A percentile compares a stretch with the other conserved stretches of the same genome.
Conservation (phyloP, 2,329 filamentous ascomycete species). For the Clarireedia sp. region DNA sequence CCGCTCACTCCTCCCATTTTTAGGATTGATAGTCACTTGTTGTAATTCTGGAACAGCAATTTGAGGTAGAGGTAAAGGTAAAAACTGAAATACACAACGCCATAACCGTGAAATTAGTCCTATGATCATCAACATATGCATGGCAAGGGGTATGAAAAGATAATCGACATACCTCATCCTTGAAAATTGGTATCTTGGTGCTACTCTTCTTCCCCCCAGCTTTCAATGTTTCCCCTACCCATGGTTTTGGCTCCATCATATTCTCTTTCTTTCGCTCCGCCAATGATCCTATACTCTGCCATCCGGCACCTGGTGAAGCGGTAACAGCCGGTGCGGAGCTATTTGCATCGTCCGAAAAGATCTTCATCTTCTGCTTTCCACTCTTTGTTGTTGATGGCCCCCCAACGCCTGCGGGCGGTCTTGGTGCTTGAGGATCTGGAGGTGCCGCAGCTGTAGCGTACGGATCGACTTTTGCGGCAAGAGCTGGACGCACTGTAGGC, state of each 20-base stretch:
- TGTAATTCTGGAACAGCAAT: conserved; percentile 50
- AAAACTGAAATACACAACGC: conserved; percentile 51
- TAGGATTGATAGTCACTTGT: conserved; percentile 73
- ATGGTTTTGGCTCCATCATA: conserved; percentile 73
- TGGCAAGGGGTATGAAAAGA: conserved; percentile 28
- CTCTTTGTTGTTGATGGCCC: conserved; percentile 49
- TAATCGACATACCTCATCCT: conserved; percentile 75
- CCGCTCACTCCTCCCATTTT: conserved; percentile 71
- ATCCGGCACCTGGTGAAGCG: conserved; percentile 54
- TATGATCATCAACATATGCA: conserved; percentile 79
- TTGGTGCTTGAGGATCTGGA: conserved; percentile 58
- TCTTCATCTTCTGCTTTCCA: conserved; percentile 73
- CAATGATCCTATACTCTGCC: conserved; percentile 86
- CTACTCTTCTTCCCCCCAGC: conserved; percentile 73
- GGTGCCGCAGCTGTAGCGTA: conserved; percentile 50
- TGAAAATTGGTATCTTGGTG: conserved; percentile 86
- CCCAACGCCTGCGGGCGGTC: conserved; percentile 39
- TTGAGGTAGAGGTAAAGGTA: conserved; percentile 43
- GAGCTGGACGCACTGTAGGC: conserved; percentile 70
- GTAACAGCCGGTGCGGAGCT: conserved; percentile 48
- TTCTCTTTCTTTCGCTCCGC: conserved; percentile 94
- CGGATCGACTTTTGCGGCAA: conserved; percentile 80
- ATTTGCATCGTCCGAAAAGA: conserved; percentile 72
- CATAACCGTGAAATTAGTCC: conserved; percentile 75
- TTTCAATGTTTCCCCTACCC: conserved; percentile 86